Conservation (phyloP, 805 yeast species). For the Candida boleticola region DNA sequence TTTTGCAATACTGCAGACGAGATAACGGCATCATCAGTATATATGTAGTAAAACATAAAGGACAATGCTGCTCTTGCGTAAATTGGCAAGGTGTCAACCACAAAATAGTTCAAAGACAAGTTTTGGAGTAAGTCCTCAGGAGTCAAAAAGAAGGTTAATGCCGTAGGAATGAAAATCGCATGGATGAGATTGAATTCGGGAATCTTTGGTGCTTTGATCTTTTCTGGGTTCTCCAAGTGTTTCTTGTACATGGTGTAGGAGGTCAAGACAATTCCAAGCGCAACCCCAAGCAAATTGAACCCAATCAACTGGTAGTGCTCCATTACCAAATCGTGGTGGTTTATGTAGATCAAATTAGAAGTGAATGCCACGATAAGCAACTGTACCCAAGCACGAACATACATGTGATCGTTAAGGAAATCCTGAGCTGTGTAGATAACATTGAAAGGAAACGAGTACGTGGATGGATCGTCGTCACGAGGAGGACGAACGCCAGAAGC, state of each 20-base stretch:
- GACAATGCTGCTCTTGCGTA: constrained; percentile 26
- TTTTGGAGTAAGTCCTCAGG: constrained; percentile 15
- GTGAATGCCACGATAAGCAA: constrained; percentile 27
- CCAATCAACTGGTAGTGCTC: constrained; percentile 21
- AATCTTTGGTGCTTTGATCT: constrained; percentile 17
- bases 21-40: constrained; percentile 19
- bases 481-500: too few species aligned
- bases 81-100: constrained; percentile 29
- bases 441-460: constrained; percentile 22
- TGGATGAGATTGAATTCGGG: constrained; percentile 40
- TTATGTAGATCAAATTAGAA: constrained; percentile 28
- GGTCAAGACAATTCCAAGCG: constrained; percentile 26
- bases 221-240: constrained; percentile 12
- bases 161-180: constrained; percentile 31
- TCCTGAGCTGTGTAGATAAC: constrained; percentile 34
- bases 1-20: constrained; percentile 19
- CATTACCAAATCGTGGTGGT: constrained; percentile 16
- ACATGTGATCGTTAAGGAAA: constrained; percentile 33
- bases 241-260: constrained; percentile 19
- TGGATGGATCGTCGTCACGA: constrained; percentile 16
- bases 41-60: constrained; percentile 31
- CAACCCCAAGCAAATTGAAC: constrained; percentile 34
- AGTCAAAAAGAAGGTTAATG: constrained; percentile 23
- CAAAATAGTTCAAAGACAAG: constrained; percentile 35
- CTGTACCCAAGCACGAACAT: constrained; percentile 30